Conservation (phyloP, 129 eudicot genomes). For the Pulicaria dysenterica region DNA sequence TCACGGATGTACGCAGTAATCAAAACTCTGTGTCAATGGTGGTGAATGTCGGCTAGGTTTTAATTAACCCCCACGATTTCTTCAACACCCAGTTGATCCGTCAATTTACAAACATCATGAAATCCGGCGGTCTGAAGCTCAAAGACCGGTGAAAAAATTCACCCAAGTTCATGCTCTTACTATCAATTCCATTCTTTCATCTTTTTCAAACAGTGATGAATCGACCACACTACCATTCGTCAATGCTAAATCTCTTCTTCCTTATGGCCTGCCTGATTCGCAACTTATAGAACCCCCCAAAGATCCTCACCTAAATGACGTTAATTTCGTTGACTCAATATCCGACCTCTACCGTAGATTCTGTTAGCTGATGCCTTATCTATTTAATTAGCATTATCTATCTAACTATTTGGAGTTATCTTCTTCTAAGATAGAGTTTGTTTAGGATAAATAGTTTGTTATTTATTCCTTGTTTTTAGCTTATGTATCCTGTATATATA, state of each 20-base stretch:
- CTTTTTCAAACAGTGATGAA: conserved; percentile 32
- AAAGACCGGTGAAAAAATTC: conserved; percentile 61
- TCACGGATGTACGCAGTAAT: conserved; percentile 35
- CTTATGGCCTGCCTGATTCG: conserved; percentile 50
- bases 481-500: no score
- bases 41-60: conserved; percentile 6
- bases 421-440: no score
- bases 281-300: conserved; percentile 49
- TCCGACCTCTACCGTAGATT: conserved; percentile 45
- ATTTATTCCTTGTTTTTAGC: no score
- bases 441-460: no score
- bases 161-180: conserved; percentile 73
- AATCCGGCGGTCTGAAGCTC: conserved; percentile 50
- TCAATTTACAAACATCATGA: conserved; percentile 40
- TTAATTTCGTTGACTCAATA: conserved; percentile 49
- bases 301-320: conserved; percentile 37
- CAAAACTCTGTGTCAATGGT: conserved; percentile 22
- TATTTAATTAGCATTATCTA: no score
- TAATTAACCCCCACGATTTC: conserved; percentile 1
- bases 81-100: conserved; percentile 31
- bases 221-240: conserved; percentile 10
- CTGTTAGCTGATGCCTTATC: no score
- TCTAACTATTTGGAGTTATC: no score
- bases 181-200: conserved; percentile 51
- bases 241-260: conserved; percentile 32